A percentile compares a stretch with the other conserved stretches of the same genome.
Evolutionary conservation across 2,329 filamentous ascomycete species (phyloP).

Genomic region (Pseudocercospora musae): DNA sequence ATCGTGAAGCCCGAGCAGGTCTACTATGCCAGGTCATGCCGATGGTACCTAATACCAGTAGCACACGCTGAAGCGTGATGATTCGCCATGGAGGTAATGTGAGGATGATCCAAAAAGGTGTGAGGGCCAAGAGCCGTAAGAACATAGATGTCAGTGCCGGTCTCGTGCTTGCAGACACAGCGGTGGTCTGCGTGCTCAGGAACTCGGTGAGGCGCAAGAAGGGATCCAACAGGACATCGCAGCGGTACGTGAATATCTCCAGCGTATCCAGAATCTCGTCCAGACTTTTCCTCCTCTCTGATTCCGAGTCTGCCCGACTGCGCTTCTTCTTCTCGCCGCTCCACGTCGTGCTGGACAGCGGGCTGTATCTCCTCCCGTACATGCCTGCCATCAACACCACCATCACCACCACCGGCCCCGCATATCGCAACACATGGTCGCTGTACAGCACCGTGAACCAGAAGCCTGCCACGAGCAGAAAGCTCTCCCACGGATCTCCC

Average conservation of each 20-base stretch:
- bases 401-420: conserved; percentile 80
- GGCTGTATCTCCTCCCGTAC: conserved; percentile 87
- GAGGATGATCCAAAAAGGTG: conserved; percentile 80
- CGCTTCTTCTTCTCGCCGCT: conserved; percentile 59
- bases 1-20: conserved; percentile 77
- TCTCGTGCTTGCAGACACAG: conserved; percentile 84
- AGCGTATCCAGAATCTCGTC: conserved; percentile 96
- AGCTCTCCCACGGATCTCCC: conserved; percentile 94
- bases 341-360: conserved; percentile 76
- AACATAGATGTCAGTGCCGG: conserved; percentile 88
- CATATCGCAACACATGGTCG: conserved; percentile 73
- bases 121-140: conserved; percentile 80
- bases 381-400: conserved; percentile 79
- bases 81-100: conserved; percentile 79
- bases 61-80: conserved; percentile 79
- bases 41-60: conserved; percentile 82
- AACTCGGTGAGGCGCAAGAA: conserved; percentile 88
- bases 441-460: conserved; percentile 87
- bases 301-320: conserved; percentile 52
- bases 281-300: conserved; percentile 82
- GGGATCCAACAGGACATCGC: conserved; percentile 88
- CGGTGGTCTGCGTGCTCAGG: conserved; percentile 74
- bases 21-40: conserved; percentile 89
- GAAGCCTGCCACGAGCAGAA: conserved; percentile 77
- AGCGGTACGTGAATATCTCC: conserved; percentile 83